These are phyloP conservation scores for Aspergillus sergii DNA, from an alignment of 2,329 filamentous ascomycete genomes.

Conservation along the genomic window DNA sequence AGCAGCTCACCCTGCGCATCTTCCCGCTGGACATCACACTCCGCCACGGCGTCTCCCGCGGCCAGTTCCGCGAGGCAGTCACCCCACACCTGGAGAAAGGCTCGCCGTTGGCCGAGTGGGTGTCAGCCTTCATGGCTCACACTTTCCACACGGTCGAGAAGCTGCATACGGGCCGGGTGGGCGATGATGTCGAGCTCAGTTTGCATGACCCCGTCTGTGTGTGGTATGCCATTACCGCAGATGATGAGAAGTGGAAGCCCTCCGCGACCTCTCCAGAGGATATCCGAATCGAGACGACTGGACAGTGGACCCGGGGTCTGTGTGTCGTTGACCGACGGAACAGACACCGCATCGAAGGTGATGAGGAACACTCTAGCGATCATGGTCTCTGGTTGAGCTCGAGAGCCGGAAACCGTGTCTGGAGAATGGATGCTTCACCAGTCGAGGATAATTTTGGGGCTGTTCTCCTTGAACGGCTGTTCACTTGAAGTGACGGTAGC, in stretches of 20 bases:
- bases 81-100: constrained; percentile 60
- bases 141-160: constrained; percentile 69
- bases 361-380: constrained; percentile 68
- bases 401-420: constrained; percentile 76
- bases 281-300: constrained; percentile 82
- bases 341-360: constrained; percentile 47
- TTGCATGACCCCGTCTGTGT: constrained; percentile 78
- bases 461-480: constrained; percentile 67
- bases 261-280: constrained; percentile 68
- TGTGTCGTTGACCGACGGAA: constrained; percentile 77
- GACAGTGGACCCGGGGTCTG: constrained; percentile 95
- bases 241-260: constrained; percentile 42
- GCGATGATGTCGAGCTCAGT: constrained; percentile 59
- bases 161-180: constrained; percentile 58
- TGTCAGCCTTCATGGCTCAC: constrained; percentile 69
- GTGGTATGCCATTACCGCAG: constrained; percentile 71
- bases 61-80: constrained; percentile 61
- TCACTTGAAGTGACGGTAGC: constrained; percentile 33
- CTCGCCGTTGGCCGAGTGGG: constrained; percentile 75
- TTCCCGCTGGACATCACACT: constrained; percentile 79
- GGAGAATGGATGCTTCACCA: constrained; percentile 70
- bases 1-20: constrained; percentile 66
- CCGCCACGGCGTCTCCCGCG: constrained; percentile 65
- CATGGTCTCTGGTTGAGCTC: constrained; percentile 73
- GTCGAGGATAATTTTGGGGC: constrained; percentile 68